phyloP scores from a whole-genome alignment of 2,329 filamentous ascomycete genomes.

The Microcyclosporella mali region DNA sequence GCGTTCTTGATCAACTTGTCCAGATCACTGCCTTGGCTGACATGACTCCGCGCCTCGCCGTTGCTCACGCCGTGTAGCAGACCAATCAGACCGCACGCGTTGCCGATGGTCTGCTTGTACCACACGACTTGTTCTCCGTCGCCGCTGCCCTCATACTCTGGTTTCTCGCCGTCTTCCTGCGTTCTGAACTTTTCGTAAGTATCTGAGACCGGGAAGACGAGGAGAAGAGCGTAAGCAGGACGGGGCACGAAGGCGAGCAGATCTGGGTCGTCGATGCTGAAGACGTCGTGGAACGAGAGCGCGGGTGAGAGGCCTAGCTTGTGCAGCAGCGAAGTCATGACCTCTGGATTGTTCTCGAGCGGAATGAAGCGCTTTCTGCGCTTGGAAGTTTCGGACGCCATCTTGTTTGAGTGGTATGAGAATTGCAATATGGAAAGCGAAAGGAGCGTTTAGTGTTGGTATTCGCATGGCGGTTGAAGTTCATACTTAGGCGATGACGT shows the following conservation, averaged over 20 bases:
- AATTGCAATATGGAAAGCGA: too few relatives aligned
- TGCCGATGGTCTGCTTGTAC: slow-evolving; percentile 92
- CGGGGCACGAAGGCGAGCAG: slow-evolving; percentile 82
- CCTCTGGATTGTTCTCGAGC: slow-evolving; percentile 70
- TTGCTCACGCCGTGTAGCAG: slow-evolving; percentile 78
- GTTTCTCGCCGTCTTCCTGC: slow-evolving; percentile 61
- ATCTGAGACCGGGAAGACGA: slow-evolving; percentile 81
- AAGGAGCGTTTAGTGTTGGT: too few relatives aligned
- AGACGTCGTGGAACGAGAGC: slow-evolving; percentile 83
- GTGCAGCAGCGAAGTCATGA: slow-evolving; percentile 78
- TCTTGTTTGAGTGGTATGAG: too few relatives aligned
- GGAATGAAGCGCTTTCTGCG: slow-evolving; percentile 7
- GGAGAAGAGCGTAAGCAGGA: slow-evolving; percentile 78
- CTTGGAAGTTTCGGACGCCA: slow-evolving; percentile 1
- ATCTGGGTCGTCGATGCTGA: slow-evolving; percentile 77
- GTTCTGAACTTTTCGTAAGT: slow-evolving; percentile 71
- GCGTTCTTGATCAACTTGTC: slow-evolving; percentile 62
- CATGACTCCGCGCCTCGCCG: slow-evolving; percentile 59
- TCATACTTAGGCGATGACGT: too few relatives aligned
- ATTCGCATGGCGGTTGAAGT: too few relatives aligned
- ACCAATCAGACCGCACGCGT: slow-evolving; percentile 88
- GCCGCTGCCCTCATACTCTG: slow-evolving; percentile 63
- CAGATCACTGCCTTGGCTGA: slow-evolving; percentile 54
- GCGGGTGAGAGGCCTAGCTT: slow-evolving; percentile 74
- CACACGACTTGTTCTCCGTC: slow-evolving; percentile 71